Base-by-base conservation (phyloP, 371 early-diverging fungal genomes). In the Mucor indicus region DNA sequence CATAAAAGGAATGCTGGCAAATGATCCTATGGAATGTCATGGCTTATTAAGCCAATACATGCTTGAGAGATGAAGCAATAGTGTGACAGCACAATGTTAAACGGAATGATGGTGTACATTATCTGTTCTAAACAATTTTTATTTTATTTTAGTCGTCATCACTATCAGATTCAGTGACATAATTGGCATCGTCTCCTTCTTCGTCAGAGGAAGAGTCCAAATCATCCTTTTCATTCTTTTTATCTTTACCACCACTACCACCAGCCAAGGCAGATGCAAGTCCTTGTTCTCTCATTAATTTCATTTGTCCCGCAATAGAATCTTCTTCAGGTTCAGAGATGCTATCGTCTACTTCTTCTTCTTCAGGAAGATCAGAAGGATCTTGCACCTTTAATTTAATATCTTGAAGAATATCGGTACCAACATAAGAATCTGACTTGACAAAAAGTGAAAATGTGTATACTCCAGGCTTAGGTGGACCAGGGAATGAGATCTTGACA, bases 271-370 rank as follows among this genome's bases (percentile, higher is more conserved):
- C 85, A 32, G 75, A 70, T 15, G 79, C 74, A 48, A 81, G 38
- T 24, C 86, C 84, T 72, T 90, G 89, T 53, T 83, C 84, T 33
- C 90, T 80, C 80, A 89, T 79, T 67, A 87, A 62, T 38, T 85
- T 86, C 90, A 92, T 90, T 65, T 92, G 95, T 6, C 93, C 95
- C 23, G 95, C 96, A 61, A 96, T 82, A 24, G 92, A 89, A 64
- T 93, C 93, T 47, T 93, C 95, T 46, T 94, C 98, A 27, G 96
- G 96, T 53, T 96, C 98, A 15, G 94, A 93, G 51, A 96, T 96
- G 46, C 90, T 90, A 54, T 96, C 96, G 38, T 94, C 95, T 1
- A 87, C 68, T 36, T 89, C 89, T 1, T 80, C 74, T 46, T 84
- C 81, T 12, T 80, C 77, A 21, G 92, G 89, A 38, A 89, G 75